Conservation (phyloP, 345 rosid species). For the Eucalyptus polyanthemos region DNA sequence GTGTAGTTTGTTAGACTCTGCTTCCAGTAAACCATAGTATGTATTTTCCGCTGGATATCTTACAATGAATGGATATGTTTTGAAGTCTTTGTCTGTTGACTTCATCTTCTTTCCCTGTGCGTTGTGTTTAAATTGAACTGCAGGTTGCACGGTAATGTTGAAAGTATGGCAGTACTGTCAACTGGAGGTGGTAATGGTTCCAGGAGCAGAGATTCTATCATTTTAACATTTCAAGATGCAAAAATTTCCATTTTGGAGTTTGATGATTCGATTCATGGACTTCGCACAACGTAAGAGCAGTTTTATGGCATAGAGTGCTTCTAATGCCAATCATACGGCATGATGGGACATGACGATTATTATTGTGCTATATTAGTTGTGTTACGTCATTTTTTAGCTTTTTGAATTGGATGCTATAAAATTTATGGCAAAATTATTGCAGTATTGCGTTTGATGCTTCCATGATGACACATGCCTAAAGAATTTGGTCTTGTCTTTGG, state of each 20-base stretch:
- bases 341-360: not conserved
- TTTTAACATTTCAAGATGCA: constrained; percentile 70
- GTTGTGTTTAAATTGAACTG: not conserved
- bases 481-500: not conserved
- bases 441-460: not conserved
- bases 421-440: not conserved
- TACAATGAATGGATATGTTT: not conserved
- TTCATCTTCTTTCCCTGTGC: not conserved
- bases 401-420: not conserved
- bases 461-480: not conserved
- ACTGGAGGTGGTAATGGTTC: constrained; percentile 52
- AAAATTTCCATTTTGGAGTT: constrained; percentile 81
- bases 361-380: not conserved
- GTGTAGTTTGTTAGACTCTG: not conserved
- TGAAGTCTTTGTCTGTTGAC: not conserved
- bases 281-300: constrained; percentile 49
- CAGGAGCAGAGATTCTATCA: constrained; percentile 69
- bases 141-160: constrained; percentile 90
- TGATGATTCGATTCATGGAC: constrained; percentile 85
- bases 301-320: not conserved
- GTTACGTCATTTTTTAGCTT: not conserved
- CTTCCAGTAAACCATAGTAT: not conserved
- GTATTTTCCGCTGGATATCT: not conserved
- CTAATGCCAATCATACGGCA: not conserved
- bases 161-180: constrained; percentile 67